These are phyloP conservation scores for Seiridium unicorne DNA, from an alignment of 2,329 filamentous ascomycete genomes.

Conservation along the genomic window DNA sequence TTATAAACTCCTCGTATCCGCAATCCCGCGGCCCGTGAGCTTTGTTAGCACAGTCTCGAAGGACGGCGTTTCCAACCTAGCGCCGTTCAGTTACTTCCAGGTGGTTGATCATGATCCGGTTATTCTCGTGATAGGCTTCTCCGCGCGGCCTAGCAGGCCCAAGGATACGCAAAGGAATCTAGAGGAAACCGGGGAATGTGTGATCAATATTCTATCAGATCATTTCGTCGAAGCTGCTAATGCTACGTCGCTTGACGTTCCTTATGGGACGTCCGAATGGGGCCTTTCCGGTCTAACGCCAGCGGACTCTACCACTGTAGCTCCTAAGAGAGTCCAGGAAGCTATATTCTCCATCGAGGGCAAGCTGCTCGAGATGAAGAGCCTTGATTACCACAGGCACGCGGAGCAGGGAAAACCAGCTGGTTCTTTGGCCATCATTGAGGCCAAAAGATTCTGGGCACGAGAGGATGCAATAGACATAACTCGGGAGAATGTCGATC, in stretches of 20 bases:
- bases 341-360: slow-evolving; percentile 22
- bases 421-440: slow-evolving; percentile 3
- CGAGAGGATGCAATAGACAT: slow-evolving; percentile 7
- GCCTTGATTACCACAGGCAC: slow-evolving; percentile 18
- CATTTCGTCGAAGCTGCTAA: slow-evolving; percentile 63
- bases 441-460: slow-evolving; percentile 8
- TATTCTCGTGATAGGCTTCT: slow-evolving; percentile 23
- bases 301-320: slow-evolving; percentile 13
- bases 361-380: slow-evolving; percentile 24
- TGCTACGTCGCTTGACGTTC: slow-evolving; percentile 56
- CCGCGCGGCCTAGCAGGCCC: background rate
- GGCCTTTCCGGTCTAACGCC: slow-evolving; percentile 17
- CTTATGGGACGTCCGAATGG: slow-evolving; percentile 52
- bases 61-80: background rate
- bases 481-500: background rate
- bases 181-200: slow-evolving; percentile 53
- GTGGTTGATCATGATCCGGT: slow-evolving; percentile 63
- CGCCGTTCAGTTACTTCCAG: slow-evolving; percentile 49
- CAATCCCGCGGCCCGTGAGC: slow-evolving; percentile 1
- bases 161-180: slow-evolving; percentile 33
- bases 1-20: slow-evolving; percentile 1
- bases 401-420: background rate
- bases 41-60: slow-evolving; percentile 1
- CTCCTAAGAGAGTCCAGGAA: slow-evolving; percentile 23
- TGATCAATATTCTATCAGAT: slow-evolving; percentile 62